phyloP scores from a whole-genome alignment of 2,329 filamentous ascomycete genomes.

The Aspergillus costaricaensis region DNA sequence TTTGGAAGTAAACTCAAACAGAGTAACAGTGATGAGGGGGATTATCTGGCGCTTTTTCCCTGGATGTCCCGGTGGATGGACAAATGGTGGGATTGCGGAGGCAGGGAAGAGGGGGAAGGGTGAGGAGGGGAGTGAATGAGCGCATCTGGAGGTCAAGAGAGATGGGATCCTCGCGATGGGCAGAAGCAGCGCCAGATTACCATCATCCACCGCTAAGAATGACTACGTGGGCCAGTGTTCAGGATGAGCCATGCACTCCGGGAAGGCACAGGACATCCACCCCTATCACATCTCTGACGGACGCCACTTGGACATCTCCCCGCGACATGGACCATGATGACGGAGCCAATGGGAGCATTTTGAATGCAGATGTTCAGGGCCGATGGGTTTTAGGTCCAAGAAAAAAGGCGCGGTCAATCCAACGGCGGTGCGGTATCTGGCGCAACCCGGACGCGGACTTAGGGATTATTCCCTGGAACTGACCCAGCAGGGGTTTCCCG shows the following conservation, averaged over 20 bases:
- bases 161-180: background rate
- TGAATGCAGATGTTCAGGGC: constrained; percentile 16
- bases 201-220: constrained; percentile 13
- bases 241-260: constrained; percentile 26
- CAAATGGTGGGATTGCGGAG: background rate
- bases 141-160: constrained; percentile 7
- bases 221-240: constrained; percentile 25
- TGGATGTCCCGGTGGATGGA: background rate
- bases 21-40: constrained; percentile 10
- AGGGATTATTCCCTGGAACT: constrained; percentile 11
- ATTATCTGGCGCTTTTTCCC: background rate
- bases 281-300: constrained; percentile 27
- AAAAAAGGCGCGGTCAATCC: constrained; percentile 12
- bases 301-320: constrained; percentile 30
- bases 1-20: background rate
- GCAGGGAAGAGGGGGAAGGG: background rate
- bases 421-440: constrained; percentile 14
- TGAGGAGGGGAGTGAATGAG: constrained; percentile 12
- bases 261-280: constrained; percentile 33
- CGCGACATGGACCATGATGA: constrained; percentile 21
- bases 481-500: background rate
- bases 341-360: constrained; percentile 26
- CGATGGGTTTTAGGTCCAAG: constrained; percentile 2
- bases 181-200: constrained; percentile 1
- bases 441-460: constrained; percentile 7